These are phyloP conservation scores for Dendrocalamus sinicus DNA, from an alignment of 176 grass and related monocot genomes.

Conservation along the genomic window DNA sequence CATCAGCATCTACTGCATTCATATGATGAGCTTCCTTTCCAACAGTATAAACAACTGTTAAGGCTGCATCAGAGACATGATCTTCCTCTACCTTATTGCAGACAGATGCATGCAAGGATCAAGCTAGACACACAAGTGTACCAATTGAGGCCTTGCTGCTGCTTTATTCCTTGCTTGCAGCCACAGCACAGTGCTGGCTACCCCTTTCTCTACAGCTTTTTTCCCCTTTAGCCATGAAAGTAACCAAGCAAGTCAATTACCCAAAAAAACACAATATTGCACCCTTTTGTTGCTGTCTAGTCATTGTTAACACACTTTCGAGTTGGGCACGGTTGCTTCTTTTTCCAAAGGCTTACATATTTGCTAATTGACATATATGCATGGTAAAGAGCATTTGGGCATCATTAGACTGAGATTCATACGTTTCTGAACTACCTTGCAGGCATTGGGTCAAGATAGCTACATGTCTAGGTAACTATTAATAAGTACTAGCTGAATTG, in stretches of 20 bases:
- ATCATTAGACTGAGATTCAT: conserved; percentile 41
- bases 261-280: conserved; percentile 16
- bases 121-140: conserved; percentile 23
- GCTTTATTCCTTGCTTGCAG: conserved; percentile 68
- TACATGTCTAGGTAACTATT: not conserved
- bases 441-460: conserved; percentile 30
- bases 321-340: conserved; percentile 39
- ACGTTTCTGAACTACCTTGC: conserved; percentile 47
- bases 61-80: conserved; percentile 26
- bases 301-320: conserved; percentile 50
- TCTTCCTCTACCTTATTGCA: conserved; percentile 36
- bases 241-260: conserved; percentile 44
- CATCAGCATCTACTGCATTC: conserved; percentile 40
- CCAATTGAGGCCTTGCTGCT: conserved; percentile 26
- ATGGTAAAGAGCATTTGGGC: conserved; percentile 2
- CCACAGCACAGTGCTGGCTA: conserved; percentile 27
- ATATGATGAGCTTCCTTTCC: conserved; percentile 47
- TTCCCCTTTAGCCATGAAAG: conserved; percentile 39
- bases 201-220: conserved; percentile 14
- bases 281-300: conserved; percentile 48
- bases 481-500: not conserved
- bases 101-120: conserved; percentile 22
- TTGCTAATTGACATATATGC: conserved; percentile 13
- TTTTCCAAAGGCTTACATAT: conserved; percentile 15
- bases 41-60: conserved; percentile 44